Evolutionary conservation across 805 yeast genomes (phyloP).

Genomic region (Lipomyces chichibuensis): DNA sequence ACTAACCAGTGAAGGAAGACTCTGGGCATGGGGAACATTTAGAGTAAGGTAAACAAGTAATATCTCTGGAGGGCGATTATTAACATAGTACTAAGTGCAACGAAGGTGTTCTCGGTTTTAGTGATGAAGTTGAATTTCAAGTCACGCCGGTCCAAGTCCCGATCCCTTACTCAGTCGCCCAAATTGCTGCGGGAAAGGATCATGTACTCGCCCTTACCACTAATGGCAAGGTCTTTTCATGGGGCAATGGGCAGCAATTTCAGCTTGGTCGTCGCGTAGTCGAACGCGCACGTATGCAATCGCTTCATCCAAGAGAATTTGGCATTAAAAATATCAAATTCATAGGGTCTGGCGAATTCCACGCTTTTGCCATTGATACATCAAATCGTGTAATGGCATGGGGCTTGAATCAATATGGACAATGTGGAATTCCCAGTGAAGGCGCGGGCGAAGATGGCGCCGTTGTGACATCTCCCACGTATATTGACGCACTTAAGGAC

Average conservation of each 20-base stretch:
- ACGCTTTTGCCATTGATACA: constrained; percentile 85
- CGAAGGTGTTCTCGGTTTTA: constrained; percentile 88
- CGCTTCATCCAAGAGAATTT: constrained; percentile 79
- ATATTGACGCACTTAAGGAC: constrained; percentile 63
- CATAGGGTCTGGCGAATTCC: constrained; percentile 93
- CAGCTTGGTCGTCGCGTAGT: constrained; percentile 86
- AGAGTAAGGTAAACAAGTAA: constrained; percentile 35
- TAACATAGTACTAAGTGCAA: constrained; percentile 51
- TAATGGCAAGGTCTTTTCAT: constrained; percentile 85
- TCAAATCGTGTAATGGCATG: constrained; percentile 76
- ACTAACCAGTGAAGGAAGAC: constrained; percentile 76
- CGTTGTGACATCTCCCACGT: constrained; percentile 74
- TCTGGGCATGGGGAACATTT: constrained; percentile 98
- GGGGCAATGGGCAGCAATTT: constrained; percentile 96
- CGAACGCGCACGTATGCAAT: constrained; percentile 73
- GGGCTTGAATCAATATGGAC: constrained; percentile 98
- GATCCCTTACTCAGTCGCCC: constrained; percentile 68
- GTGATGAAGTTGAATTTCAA: constrained; percentile 66
- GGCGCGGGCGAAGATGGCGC: constrained; percentile 74
- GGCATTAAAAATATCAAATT: constrained; percentile 77
- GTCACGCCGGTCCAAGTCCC: constrained; percentile 64
- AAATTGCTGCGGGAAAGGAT: constrained; percentile 90
- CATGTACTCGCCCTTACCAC: constrained; percentile 82
- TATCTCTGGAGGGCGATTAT: neutral
- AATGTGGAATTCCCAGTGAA: constrained; percentile 80